Base-by-base conservation (phyloP, 768 basidiomycete species). In the Auriscalpium vulgare region DNA sequence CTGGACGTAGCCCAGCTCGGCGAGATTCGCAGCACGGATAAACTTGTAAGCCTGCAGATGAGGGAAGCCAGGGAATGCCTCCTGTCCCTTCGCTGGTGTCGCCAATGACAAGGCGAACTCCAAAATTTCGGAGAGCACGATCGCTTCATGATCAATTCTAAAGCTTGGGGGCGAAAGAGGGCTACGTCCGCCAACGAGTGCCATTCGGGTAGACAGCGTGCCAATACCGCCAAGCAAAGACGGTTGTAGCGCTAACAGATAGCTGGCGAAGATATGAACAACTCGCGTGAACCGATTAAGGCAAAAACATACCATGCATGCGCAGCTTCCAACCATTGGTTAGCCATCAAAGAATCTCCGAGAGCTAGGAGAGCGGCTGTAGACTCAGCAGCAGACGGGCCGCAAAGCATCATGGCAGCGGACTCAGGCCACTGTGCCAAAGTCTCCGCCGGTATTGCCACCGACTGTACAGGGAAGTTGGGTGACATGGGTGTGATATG, bases 11-110 rank as follows among this genome's bases (percentile, higher is more conserved):
- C 95, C 95, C 44, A 85, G 72, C 67, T 98, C 95, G 4, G 88
- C 87, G 11, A 97, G 77, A 8, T 74, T 74, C 19, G 77, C 69
- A 2, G 97, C 95, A 56, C 86, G 82, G 44, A 93, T 72, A 44
- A 98, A 77, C 54, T 88, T 84, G 73, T 92, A 97, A 2, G 91
- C 83, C 69, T 98, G 90, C 29, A 98, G 74, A 65, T 93, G 87
- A 9, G 90, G 82, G 17, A 97, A 70, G 1, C 95, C 95, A 50
- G 73, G 70, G 67, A 92, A 95, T 4, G 82, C 62, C 51, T 98
- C 95, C 65, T 94, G 91, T 11, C 94, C 91, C 71, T 97, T 97
- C 2, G 76, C 63, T 1, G 79, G 69, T 4, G 86, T 72, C n/a
- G 80, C 75, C 40, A 95, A 71, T 7, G 91, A 91, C 47, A 93